Percentiles rank a stretch among this genome's conserved stretches.
These are phyloP conservation scores for Rhizodiscina lignyota DNA, from an alignment of 495 filamentous ascomycete genomes.

Conservation along the genomic window DNA sequence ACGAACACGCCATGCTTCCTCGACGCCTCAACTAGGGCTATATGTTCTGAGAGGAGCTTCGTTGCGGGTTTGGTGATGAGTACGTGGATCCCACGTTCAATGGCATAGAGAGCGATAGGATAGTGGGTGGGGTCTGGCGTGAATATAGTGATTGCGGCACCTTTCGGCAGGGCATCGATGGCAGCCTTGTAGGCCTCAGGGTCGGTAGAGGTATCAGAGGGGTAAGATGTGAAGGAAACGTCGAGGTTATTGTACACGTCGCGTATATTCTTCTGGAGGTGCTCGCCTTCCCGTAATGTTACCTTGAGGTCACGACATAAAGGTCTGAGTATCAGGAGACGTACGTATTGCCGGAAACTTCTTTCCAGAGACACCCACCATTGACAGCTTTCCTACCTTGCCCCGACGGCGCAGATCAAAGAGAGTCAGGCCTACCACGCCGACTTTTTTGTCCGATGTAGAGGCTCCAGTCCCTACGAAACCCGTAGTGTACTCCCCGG, in stretches of 20 bases:
- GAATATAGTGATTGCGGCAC: conserved; percentile 91
- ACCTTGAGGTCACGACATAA: not conserved
- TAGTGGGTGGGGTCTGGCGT: conserved; percentile 89
- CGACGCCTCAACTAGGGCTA: conserved; percentile 51
- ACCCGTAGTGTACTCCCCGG: conserved; percentile 84
- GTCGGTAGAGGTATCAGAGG: conserved; percentile 47
- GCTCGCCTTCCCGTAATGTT: conserved; percentile 37
- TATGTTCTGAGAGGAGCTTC: conserved; percentile 65
- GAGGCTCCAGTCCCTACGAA: conserved; percentile 15
- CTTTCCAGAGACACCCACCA: conserved; percentile 75
- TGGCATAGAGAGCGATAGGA: conserved; percentile 87
- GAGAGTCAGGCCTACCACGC: conserved; percentile 76
- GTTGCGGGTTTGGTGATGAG: conserved; percentile 93
- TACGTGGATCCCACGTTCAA: conserved; percentile 72
- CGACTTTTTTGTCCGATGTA: conserved; percentile 45
- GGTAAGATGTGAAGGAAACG: conserved; percentile 66
- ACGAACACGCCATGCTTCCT: conserved; percentile 70
- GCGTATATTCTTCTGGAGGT: conserved; percentile 76
- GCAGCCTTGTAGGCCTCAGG: conserved; percentile 77
- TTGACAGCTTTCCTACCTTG: conserved; percentile 70
- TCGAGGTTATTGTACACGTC: conserved; percentile 78
- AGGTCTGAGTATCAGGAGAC: conserved; percentile 11
- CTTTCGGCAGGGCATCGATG: conserved; percentile 67
- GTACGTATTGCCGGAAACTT: conserved; percentile 86
- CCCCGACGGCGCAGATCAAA: conserved; percentile 81